Base-by-base conservation (phyloP, 805 yeast genomes). In the Cyberlindnera euphorbiiphila region DNA sequence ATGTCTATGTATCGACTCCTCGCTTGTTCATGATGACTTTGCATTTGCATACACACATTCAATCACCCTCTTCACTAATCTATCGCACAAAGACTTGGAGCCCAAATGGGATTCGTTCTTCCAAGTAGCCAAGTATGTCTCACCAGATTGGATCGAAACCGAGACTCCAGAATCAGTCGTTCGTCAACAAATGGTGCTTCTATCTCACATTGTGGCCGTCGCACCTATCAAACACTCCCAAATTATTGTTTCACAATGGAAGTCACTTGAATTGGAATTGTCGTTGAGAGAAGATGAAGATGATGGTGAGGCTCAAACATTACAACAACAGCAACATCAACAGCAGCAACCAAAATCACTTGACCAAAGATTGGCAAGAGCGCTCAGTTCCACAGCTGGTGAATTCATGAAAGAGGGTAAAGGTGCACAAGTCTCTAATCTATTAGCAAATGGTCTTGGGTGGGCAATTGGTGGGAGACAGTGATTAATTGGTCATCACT, bases 81-180 rank as follows among this genome's bases (percentile, higher is more conserved):
- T 33, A 8, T 1, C 31, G 12, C 14, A 32, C 6, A 34, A 44
- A 20, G 38, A 46, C 27, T 22, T 51, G 20, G 32, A 31, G 10
- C 29, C 60, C 62, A 13, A 60, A 32, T 87, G 96, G 95, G 67
- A 78, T 18, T 76, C 85, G 1, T 76, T 82, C 43, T 81, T 79
- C 50, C 95, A 85, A 49, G 78, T 46, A 20, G 45, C 40, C 19
- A 46, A 46, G 33, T 42, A 56, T 56, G 51, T 60, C 22, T 67
- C 75, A 14, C 73, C 76, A 7, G 58, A 58, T 17, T 67, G 76
- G 76, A 49, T 50, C 5, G 65, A 62, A 20, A 48, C 61, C 19
- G 64, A 59, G 28, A 56, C 56, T 3, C 69, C 72, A 9, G 53
- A 59, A 6, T 56, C 54, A 12, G 50, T 68, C 9, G 41, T 80